phyloP scores from a whole-genome alignment of 176 grass and related monocot species.

The Oryza coarctata region DNA sequence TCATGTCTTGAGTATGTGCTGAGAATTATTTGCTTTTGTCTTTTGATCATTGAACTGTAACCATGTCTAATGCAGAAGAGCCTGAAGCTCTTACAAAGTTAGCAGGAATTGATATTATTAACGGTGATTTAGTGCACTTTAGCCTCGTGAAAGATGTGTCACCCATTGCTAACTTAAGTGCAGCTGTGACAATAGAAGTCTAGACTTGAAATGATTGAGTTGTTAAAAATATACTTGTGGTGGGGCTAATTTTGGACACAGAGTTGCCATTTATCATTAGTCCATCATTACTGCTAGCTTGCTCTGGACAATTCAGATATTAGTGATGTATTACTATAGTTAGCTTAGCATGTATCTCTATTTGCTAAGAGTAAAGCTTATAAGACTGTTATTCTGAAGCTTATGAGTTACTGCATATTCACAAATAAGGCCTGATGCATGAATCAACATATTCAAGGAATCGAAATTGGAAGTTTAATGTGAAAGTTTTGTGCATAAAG shows the following conservation, averaged over 20 bases:
- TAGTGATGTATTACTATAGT: not conserved
- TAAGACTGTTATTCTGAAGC: not conserved
- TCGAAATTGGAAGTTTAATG: no score
- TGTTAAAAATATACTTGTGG: not conserved
- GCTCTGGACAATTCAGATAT: not conserved
- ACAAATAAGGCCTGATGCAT: not conserved
- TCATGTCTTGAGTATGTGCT: not conserved
- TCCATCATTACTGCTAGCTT: not conserved
- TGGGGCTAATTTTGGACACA: not conserved
- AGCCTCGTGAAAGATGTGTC: not conserved
- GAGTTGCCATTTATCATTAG: not conserved
- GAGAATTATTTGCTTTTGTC: not conserved
- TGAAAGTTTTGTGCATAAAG: not conserved
- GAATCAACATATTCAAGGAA: not conserved
- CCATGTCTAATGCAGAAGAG: not conserved
- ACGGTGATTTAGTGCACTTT: not conserved
- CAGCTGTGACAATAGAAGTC: not conserved
- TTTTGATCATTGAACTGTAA: not conserved
- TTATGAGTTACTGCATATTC: not conserved
- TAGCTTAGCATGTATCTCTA: not conserved
- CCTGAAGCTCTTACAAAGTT: not conserved
- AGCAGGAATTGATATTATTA: not conserved
- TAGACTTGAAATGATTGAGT: not conserved
- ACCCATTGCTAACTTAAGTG: no score
- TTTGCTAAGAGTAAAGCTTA: not conserved